Evolutionary conservation across 208 protist genomes (phyloP), one percentile per base, ranked within the genome.

Genomic region (Leishmania gerbilli): DNA sequence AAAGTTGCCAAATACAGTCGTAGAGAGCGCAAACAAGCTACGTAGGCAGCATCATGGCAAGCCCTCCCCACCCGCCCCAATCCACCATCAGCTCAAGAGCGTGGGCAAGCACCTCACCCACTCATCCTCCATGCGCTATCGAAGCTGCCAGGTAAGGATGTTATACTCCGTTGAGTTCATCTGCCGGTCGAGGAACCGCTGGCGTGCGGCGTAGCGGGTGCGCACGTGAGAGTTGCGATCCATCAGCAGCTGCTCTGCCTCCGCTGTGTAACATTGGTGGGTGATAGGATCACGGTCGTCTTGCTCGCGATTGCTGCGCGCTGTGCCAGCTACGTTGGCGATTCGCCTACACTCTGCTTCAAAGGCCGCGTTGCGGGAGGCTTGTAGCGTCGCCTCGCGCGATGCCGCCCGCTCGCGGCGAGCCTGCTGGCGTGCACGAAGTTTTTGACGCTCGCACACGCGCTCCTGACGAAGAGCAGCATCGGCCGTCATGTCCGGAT

Each of bases 251-350:
- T 85, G 56, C 51, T 82, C 74, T n/a, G 88, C 88, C 34, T 89
- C 88, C 24, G 27, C 64, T 9, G 85, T 91, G 74, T 88, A 79
- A 67, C 85, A 94, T 40, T 91, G 84, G 34, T 90, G 90, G 5
- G 90, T 95, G 58, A 95, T 82, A 7, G 84, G 86, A 69, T 95
- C 89, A 67, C 89, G 82, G 40, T 84, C 84, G 51, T 94, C 89
- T n/a, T 84, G 87, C 31, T 85, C 86, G 27, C 88, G 83, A 79
- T 95, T 95, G 31, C 81, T 82, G 27, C 81, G 60, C 21, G 76
- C 81, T 40, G 87, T 74, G 2, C 89, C 88, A 0, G 85, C 84
- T 24, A 87, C 58, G 11, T 56, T n/a, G 13, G 79, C 80, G 8
- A 80, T 79, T 45, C 87, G 87, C 19, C 77, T 62, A 79, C 87